Evolutionary conservation across 768 basidiomycete genomes (phyloP), one percentile per base, ranked within the genome.

Genomic region (Suillus variegatus): DNA sequence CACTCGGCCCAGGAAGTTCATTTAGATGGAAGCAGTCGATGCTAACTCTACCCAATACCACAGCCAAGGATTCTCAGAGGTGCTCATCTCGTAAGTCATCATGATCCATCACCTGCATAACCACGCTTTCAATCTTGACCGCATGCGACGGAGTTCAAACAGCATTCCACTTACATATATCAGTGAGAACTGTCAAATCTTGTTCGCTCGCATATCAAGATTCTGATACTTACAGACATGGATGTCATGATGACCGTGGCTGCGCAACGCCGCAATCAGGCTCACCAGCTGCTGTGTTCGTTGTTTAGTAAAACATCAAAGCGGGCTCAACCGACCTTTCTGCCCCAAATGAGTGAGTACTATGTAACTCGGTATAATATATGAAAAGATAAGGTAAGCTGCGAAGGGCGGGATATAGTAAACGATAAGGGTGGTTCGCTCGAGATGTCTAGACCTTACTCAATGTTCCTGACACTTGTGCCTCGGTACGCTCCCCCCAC

Each of bases 101-200:
- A 54, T 18, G 3, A 13, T 7, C 32, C 22, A 18, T 36, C 55
- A 56, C 12, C 55, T 56, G 55, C 5, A 36, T 36, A 36, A 56
- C 55, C 35, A 56, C 55, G 35, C 35, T 54, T 4, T 36, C 35
- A 56, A 56, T 38, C 35, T 56, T 56, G 56, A 57, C 32, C 18
- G 32, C 32, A 32, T 32, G 32, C 32, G 32, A 32, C 32, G 32
- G 32, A 35, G 18, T 32, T 20, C 43, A 41, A 9, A 54, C 52
- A 52, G 9, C 28, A 52, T 28, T 32, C 8, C 28, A 54, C 52
- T 54, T 54, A 54, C 54, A 55, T n/a, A 55, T 36, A 55, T 55
- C 54, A 35, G 54, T 55, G 54, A 20, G 52, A 54, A 35, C 54
- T 55, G 54, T 55, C 54, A 55, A 55, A 55, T 12, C 2, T 20